Conservation (phyloP, 2,329 filamentous ascomycete genomes). For the Penicillium sp. region DNA sequence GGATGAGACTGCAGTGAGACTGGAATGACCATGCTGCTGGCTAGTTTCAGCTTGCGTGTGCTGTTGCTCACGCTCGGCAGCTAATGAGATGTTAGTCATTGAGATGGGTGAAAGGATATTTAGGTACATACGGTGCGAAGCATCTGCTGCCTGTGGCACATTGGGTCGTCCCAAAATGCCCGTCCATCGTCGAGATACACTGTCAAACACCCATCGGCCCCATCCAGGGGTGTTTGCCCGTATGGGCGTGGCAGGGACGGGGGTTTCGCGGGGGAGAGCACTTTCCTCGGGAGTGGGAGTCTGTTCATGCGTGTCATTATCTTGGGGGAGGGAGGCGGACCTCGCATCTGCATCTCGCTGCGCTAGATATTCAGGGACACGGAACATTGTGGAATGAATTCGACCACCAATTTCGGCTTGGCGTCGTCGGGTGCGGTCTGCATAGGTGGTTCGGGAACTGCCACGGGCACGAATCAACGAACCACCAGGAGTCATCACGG, state of each 20-base stretch:
- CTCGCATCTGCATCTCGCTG: conserved; percentile 30
- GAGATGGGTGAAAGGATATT: background rate
- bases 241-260: conserved; percentile 4
- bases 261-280: background rate
- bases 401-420: conserved; percentile 32
- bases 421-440: conserved; percentile 33
- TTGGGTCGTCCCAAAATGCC: conserved; percentile 13
- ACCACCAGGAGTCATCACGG: background rate
- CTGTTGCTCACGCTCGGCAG: background rate
- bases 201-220: conserved; percentile 18
- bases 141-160: conserved; percentile 1
- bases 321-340: background rate
- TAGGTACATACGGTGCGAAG: background rate
- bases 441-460: conserved; percentile 26
- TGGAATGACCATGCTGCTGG: background rate
- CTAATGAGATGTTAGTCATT: conserved; percentile 1
- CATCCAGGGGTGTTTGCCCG: conserved; percentile 1
- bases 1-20: background rate
- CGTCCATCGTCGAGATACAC: conserved; percentile 19
- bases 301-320: background rate
- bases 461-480: conserved; percentile 13
- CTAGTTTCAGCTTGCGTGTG: background rate
- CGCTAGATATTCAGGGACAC: conserved; percentile 33
- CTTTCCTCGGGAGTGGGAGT: background rate
- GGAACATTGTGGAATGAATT: conserved; percentile 37